Percentiles rank a stretch among this genome's conserved stretches.
Conservation (phyloP, 1,139 yeast genomes). For the Saccharomyces hybrid region DNA sequence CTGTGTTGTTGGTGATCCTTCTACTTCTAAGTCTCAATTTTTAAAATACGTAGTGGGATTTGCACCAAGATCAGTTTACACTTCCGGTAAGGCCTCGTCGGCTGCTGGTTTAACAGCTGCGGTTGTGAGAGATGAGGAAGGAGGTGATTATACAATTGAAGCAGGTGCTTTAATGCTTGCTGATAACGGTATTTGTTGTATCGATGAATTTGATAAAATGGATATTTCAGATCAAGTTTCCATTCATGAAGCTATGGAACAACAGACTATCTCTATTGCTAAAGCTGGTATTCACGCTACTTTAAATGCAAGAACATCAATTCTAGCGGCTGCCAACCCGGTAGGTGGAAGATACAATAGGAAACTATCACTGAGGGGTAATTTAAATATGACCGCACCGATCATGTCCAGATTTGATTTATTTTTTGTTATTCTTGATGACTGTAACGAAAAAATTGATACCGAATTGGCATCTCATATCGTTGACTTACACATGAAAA, state of each 20-base stretch:
- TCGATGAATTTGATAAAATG: conserved; percentile 98
- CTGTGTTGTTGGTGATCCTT: conserved; percentile 97
- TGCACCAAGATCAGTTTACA: conserved; percentile 90
- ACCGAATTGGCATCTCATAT: conserved; percentile 87
- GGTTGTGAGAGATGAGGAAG: conserved; percentile 94
- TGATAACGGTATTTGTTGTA: conserved; percentile 97
- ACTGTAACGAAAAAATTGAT: conserved; percentile 86
- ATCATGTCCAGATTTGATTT: conserved; percentile 97
- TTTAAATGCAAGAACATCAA: conserved; percentile 89
- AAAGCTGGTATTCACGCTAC: conserved; percentile 99
- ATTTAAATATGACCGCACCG: conserved; percentile 97
- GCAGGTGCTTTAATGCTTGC: conserved; percentile 99
- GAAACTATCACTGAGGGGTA: conserved; percentile 74
- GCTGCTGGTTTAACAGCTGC: conserved; percentile 99
- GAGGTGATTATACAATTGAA: conserved; percentile 94
- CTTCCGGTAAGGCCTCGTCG: conserved; percentile 97
- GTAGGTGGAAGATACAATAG: conserved; percentile 92
- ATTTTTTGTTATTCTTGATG: conserved; percentile 91
- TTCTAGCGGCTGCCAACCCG: conserved; percentile 96
- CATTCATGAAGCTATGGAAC: conserved; percentile 99
- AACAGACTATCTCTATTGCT: conserved; percentile 95
- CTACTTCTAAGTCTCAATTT: conserved; percentile 95
- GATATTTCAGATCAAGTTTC: conserved; percentile 95
- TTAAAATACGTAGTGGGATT: conserved; percentile 87
- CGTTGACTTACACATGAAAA: conserved; percentile 84